These are phyloP conservation scores for Oleoguttula mirabilis DNA, from an alignment of 495 filamentous ascomycete species.

Conservation along the genomic window DNA sequence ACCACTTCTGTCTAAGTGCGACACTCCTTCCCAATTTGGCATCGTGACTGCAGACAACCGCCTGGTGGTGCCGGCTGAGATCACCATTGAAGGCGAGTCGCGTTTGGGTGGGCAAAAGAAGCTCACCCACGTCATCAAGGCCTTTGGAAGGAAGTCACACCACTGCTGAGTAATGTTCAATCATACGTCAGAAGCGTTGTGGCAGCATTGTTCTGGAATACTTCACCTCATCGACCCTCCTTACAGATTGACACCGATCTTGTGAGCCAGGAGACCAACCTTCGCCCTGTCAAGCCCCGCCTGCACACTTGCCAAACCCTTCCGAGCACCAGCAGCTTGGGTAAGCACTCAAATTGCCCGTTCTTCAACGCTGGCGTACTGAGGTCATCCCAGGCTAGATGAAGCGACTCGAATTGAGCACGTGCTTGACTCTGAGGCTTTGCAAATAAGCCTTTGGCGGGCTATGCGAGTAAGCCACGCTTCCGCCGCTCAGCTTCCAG, in stretches of 20 bases:
- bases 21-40: not conserved
- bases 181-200: no score
- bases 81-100: conserved; percentile 5
- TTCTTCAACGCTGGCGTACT: conserved; percentile 29
- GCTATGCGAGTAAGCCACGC: conserved; percentile 30
- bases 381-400: conserved; percentile 33
- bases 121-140: not conserved
- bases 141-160: not conserved
- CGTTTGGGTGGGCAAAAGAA: not conserved
- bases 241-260: conserved; percentile 27
- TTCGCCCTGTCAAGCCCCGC: conserved; percentile 26
- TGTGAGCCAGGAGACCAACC: conserved; percentile 30
- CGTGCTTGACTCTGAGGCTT: conserved; percentile 26
- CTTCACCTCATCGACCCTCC: not conserved
- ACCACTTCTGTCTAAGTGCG: not conserved
- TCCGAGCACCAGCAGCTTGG: conserved; percentile 29
- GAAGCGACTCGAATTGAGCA: conserved; percentile 33
- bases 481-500: conserved; percentile 28
- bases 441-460: conserved; percentile 25
- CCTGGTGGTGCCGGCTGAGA: not conserved
- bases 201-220: no score
- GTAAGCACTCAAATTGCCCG: conserved; percentile 30
- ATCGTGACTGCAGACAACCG: not conserved
- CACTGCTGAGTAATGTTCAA: conserved; percentile 15
- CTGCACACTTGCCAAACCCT: conserved; percentile 30